Percentiles rank a stretch among this genome's conserved stretches.
These are phyloP conservation scores for Curvularia eragrostidis DNA, from an alignment of 2,329 filamentous ascomycete genomes.

Conservation along the genomic window DNA sequence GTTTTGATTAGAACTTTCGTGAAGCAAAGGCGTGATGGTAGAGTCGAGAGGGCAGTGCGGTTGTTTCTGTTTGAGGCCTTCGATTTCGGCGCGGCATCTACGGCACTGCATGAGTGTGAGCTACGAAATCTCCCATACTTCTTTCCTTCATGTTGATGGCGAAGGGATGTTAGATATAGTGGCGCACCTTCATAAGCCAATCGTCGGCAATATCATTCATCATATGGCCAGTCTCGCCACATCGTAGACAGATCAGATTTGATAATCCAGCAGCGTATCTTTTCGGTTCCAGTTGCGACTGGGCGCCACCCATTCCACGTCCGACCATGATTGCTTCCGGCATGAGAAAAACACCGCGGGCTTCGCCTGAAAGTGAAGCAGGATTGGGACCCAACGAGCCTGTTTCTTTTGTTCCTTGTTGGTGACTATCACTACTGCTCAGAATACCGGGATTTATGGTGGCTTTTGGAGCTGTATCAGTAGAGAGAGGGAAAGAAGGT, in stretches of 20 bases:
- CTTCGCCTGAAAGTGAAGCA: too few species aligned
- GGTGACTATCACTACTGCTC: not conserved
- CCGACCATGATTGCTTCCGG: not conserved
- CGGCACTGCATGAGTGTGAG: slow-evolving; percentile 10
- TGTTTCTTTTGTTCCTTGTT: not conserved
- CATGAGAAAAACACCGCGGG: not conserved
- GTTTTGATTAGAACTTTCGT: not conserved
- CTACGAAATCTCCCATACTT: too few species aligned
- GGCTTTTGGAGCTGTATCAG: not conserved
- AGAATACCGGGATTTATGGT: not conserved
- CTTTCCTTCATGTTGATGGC: not conserved
- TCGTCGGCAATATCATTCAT: not conserved
- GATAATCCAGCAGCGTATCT: not conserved
- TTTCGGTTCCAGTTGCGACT: not conserved
- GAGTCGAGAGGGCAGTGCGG: not conserved
- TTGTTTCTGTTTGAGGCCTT: not conserved
- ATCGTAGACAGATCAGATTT: not conserved
- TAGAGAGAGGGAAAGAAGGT: not conserved
- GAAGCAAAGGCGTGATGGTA: not conserved
- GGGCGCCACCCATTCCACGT: not conserved
- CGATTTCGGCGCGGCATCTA: not conserved
- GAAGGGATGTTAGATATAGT: not conserved
- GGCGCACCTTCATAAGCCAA: not conserved
- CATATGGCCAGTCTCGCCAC: not conserved
- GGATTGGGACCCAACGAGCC: not conserved